Conservation (phyloP, 257 asterid genomes). For the Nicotiana tabacum region DNA sequence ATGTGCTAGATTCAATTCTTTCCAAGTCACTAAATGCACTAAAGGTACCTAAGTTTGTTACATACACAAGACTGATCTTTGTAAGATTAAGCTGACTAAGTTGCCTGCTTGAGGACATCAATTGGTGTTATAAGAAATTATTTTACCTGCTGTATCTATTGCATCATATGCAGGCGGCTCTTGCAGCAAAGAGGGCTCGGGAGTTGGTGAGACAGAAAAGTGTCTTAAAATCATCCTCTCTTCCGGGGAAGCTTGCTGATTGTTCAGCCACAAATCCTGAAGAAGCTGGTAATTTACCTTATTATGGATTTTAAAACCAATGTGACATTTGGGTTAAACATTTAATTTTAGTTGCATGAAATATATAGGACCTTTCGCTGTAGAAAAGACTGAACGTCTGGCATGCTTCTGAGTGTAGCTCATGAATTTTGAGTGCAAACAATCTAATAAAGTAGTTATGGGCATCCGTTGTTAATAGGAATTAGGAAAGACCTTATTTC, state of each 20-base stretch:
- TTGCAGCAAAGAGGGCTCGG: conserved; percentile 96
- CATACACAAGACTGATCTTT: neutral
- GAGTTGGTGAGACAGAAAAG: conserved; percentile 92
- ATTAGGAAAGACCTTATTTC: neutral
- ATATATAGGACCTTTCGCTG: neutral
- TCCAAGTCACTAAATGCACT: conserved; percentile 91
- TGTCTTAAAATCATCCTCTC: conserved; percentile 80
- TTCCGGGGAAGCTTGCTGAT: conserved; percentile 99
- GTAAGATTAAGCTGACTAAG: conserved; percentile 12
- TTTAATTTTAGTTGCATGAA: conserved; percentile 1
- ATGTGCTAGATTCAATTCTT: conserved; percentile 76
- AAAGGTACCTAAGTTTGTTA: conserved; percentile 49
- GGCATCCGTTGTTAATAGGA: neutral
- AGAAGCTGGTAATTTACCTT: conserved; percentile 53
- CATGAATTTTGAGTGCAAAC: neutral
- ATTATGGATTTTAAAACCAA: neutral
- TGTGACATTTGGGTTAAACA: neutral
- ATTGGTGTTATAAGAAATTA: neutral
- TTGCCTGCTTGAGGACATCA: neutral
- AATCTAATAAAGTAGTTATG: neutral
- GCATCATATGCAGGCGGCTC: conserved; percentile 64
- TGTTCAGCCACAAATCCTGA: conserved; percentile 90
- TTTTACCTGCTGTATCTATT: conserved; percentile 8
- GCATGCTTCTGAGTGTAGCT: neutral
- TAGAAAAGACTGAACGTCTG: neutral